A percentile compares a stretch with the other conserved stretches of the same genome.
These are phyloP conservation scores for Kodamaea sp. DNA, from an alignment of 1,139 yeast species.

Conservation along the genomic window DNA sequence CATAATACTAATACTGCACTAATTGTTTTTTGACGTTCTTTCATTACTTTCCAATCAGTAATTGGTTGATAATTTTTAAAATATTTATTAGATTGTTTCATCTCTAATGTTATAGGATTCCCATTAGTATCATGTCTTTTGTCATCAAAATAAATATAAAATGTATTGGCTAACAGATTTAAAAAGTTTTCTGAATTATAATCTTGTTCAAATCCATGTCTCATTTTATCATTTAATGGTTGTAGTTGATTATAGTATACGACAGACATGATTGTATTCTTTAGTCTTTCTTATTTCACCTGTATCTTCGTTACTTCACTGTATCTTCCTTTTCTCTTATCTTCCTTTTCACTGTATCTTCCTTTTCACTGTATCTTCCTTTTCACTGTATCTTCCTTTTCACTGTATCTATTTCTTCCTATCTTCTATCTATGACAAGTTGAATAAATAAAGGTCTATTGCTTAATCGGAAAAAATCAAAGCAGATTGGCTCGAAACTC, in stretches of 20 bases:
- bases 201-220: constrained; percentile 83
- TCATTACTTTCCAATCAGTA: constrained; percentile 86
- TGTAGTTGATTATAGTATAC: constrained; percentile 32
- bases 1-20: constrained; percentile 90
- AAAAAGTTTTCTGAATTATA: constrained; percentile 62
- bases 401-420: too few relatives aligned
- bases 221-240: constrained; percentile 52
- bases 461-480: too few relatives aligned
- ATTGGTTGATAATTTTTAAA: constrained; percentile 62
- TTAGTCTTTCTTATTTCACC: too few relatives aligned
- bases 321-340: too few relatives aligned
- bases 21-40: constrained; percentile 90
- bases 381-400: too few relatives aligned
- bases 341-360: too few relatives aligned
- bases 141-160: constrained; percentile 79
- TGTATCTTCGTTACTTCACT: too few relatives aligned
- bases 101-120: constrained; percentile 64
- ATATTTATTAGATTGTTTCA: constrained; percentile 42
- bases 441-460: too few relatives aligned
- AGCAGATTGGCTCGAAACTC: too few relatives aligned
- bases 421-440: too few relatives aligned
- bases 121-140: constrained; percentile 92
- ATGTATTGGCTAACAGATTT: constrained; percentile 61
- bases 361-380: too few relatives aligned
- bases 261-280: constrained; percentile 15